Percentiles rank a stretch among this genome's conserved stretches.
phyloP scores from a whole-genome alignment of 192 early-diverging fungal species.

The Umbelopsis vinacea region DNA sequence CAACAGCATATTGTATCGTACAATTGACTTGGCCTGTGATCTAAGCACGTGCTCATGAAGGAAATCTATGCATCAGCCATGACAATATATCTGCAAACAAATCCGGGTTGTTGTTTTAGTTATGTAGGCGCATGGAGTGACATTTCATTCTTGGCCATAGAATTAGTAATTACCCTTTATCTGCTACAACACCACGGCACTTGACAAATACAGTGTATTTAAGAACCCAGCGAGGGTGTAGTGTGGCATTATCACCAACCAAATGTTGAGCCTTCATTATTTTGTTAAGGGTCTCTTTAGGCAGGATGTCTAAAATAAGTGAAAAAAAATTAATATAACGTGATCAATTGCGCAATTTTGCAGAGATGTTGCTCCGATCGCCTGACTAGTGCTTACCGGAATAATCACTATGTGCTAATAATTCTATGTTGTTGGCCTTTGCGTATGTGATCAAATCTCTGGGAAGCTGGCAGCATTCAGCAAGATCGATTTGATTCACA shows the following conservation, averaged over 20 bases:
- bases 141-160: background rate
- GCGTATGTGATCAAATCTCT: conserved; percentile 47
- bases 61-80: conserved; percentile 12
- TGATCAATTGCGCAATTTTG: conserved; percentile 23
- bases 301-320: conserved; percentile 45
- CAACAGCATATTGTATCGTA: background rate
- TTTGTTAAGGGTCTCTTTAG: conserved; percentile 39
- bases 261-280: conserved; percentile 40
- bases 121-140: background rate
- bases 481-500: conserved; percentile 54
- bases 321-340: conserved; percentile 21
- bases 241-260: background rate
- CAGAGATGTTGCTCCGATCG: background rate
- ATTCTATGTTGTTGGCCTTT: conserved; percentile 46
- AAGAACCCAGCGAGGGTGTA: conserved; percentile 54
- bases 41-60: background rate
- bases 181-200: conserved; percentile 48
- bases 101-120: background rate
- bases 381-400: conserved; percentile 36
- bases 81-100: conserved; percentile 2
- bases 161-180: conserved; percentile 53
- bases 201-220: conserved; percentile 57
- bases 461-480: conserved; percentile 53
- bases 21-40: background rate
- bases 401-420: conserved; percentile 50